Evolutionary conservation across 352 stramenopile species (phyloP).

Genomic region (Pythium aphanidermatum): DNA sequence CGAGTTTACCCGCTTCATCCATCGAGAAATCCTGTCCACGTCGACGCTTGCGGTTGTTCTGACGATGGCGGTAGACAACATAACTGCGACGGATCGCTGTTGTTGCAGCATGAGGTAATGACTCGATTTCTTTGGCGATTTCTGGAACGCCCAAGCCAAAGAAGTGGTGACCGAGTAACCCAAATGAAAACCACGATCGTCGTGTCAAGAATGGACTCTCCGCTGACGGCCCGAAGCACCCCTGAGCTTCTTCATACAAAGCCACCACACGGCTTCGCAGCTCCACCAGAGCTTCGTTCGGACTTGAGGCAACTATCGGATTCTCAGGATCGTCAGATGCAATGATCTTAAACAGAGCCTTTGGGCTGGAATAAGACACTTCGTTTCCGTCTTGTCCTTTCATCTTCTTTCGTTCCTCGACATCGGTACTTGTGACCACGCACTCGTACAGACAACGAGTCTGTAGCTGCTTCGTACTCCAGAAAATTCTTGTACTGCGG

Average conservation of each 20-base stretch:
- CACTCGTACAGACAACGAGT: constrained; percentile 89
- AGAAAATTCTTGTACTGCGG: constrained; percentile 91
- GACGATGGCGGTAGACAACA: constrained; percentile 23
- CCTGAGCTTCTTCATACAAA: constrained; percentile 72
- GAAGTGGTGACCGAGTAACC: constrained; percentile 68
- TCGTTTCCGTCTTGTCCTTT: constrained; percentile 21
- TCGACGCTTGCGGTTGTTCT: constrained; percentile 23
- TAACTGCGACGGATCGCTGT: constrained; percentile 48
- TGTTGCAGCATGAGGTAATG: constrained; percentile 64
- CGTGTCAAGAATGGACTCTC: constrained; percentile 72
- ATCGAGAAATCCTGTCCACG: constrained; percentile 16
- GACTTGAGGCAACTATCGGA: constrained; percentile 54
- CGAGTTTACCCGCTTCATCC: constrained; percentile 16
- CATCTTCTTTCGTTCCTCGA: constrained; percentile 37
- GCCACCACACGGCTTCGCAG: constrained; percentile 63
- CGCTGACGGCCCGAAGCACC: constrained; percentile 35
- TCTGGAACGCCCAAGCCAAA: constrained; percentile 74
- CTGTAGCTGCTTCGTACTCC: constrained; percentile 58
- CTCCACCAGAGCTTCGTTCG: constrained; percentile 66
- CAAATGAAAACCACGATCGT: constrained; percentile 78
- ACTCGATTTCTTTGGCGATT: constrained; percentile 62
- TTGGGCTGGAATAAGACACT: constrained; percentile 10
- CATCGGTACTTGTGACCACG: constrained; percentile 75
- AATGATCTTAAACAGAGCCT: constrained; percentile 71
- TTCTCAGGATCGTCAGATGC: constrained; percentile 59